Base-by-base conservation (phyloP, 106 monocot species). In the Dendrobium chrysotoxum region DNA sequence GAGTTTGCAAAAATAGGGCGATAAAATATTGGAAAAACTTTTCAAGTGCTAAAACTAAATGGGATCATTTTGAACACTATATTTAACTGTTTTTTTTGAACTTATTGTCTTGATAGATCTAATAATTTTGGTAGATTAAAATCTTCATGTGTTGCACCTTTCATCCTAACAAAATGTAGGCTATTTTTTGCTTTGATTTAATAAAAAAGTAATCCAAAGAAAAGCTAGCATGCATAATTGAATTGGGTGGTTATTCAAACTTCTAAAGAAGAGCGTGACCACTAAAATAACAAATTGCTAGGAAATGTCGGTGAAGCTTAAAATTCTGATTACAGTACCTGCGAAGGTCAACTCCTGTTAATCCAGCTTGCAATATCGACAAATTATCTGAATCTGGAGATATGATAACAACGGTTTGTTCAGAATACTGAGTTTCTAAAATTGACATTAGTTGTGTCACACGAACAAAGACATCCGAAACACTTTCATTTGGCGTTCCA, bases 301-400 rank as follows among this genome's bases (percentile, higher is more conserved):
- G 25, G 5, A n/a, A 64, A 25, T 25, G 50, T 13, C 2, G 13
- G 13, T 1, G 15, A 50, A 50, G 16, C 50, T 50, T 50, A 13
- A 13, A 15, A 64, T 9, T n/a, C 2, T n/a, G 23, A 25, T 25
- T 64, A 46, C 23, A 10, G 4, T 77, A 93, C 96, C 96, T 96
- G 71, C 91, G 91, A 15, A 96, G 86, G 55, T 91, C 96, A 8
- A 96, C 75, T 50, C 96, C 96, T 12, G 81, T 67, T 80, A 96
- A 86, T 28, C 96, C 96, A 79, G 96, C 96, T 86, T 93, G 89
- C 28, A 96, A 79, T 41, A 93, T 55, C 38, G 96, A 83, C 72
- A 96, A 53, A 78, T 96, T 96, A 77, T 96, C 93, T 57, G 95
- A 96, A 88, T 96, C 93, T 70, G 95, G 93, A 2, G 95, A 93